phyloP scores from a whole-genome alignment of 106 monocot species.

The Amphibolis antarctica region DNA sequence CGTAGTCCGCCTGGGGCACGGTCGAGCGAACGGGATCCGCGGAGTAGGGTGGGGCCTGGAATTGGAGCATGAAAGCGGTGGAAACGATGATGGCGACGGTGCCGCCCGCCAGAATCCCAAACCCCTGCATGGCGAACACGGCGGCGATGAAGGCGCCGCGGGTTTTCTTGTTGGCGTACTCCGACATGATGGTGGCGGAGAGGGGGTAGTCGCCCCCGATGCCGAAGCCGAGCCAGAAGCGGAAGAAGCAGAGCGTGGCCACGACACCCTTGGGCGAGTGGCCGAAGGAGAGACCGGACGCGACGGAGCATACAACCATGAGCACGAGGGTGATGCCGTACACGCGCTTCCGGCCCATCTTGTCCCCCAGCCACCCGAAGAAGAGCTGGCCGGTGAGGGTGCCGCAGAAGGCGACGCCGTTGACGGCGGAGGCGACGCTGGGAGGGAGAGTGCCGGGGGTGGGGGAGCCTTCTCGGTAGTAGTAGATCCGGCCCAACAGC shows the following conservation, averaged over 20 bases:
- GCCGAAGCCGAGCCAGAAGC: slow-evolving; percentile 93
- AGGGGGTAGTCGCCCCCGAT: slow-evolving; percentile 87
- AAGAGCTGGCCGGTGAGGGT: slow-evolving; percentile 81
- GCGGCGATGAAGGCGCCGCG: slow-evolving; percentile 83
- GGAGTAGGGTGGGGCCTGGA: too few species aligned
- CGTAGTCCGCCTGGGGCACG: too few species aligned
- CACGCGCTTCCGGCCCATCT: slow-evolving; percentile 71
- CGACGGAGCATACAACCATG: slow-evolving; percentile 80
- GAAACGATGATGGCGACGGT: too few species aligned
- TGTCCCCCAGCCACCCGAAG: slow-evolving; percentile 94
- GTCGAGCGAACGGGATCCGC: too few species aligned
- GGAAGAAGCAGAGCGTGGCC: slow-evolving; percentile 79
- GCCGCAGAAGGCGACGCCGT: slow-evolving; percentile 86
- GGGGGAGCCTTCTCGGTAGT: too few species aligned
- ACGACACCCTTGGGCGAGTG: slow-evolving; percentile 30
- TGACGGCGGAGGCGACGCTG: slow-evolving; percentile 47
- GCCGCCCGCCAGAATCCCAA: too few species aligned
- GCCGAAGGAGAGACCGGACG: slow-evolving; percentile 66
- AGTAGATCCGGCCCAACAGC: slow-evolving; percentile 83
- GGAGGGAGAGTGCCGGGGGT: too few species aligned
- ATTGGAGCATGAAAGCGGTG: too few species aligned
- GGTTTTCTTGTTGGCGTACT: slow-evolving; percentile 85
- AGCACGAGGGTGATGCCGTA: slow-evolving; percentile 78
- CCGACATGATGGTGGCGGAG: slow-evolving; percentile 94
- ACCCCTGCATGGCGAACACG: slow-evolving; percentile 79